Base-by-base conservation (phyloP, 2,329 filamentous ascomycete species). In the Aspergillus neoniger region DNA sequence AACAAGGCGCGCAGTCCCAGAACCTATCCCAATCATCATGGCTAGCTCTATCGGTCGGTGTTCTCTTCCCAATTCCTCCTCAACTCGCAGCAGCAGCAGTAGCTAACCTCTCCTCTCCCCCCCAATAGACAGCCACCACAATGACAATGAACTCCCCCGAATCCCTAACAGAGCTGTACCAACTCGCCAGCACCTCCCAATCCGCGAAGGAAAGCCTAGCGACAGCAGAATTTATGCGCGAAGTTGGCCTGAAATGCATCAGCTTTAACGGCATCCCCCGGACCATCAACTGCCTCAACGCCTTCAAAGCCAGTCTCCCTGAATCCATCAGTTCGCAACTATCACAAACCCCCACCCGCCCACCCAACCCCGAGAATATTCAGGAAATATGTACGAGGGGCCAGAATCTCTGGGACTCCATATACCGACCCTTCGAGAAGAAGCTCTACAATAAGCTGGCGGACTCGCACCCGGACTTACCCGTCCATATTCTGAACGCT, bases 131-230 rank as follows among this genome's bases (percentile, higher is more conserved):
- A 0, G 91, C 91, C 32, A 88, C 91, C 17, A 92, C 91, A 1
- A 91, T 94, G 79, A 95, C 91, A 1, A 86, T 95, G 81, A 95
- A 96, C 80, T 92, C 91, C 1, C 91, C 91, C 23, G 88, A 90
- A 59, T 89, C 90, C 3, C 85, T 94, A 65, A 78, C 85, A 4
- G 77, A 83, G 21, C 83, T 93, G 12, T 88, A 87, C 76, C 70
- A 82, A 50, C 69, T 79, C 19, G 78, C 75, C 7, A 73, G 75
- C 4, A 63, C 70, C 10, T 60, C 69, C 7, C 65, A 67, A n/a
- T 62, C 71, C 2, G 30, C 67, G 12, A 60, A 70, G 1, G 66
- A 72, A 21, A 67, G 65, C 36, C 55, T 77, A 41, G 69, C 69
- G 17, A 67, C 71, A 15, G 77, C 76, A 32, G 77, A 78, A 62